A percentile compares a stretch with the other conserved stretches of the same genome.
phyloP scores from a whole-genome alignment of 352 stramenopile species.

The Globisporangium spiculum region DNA sequence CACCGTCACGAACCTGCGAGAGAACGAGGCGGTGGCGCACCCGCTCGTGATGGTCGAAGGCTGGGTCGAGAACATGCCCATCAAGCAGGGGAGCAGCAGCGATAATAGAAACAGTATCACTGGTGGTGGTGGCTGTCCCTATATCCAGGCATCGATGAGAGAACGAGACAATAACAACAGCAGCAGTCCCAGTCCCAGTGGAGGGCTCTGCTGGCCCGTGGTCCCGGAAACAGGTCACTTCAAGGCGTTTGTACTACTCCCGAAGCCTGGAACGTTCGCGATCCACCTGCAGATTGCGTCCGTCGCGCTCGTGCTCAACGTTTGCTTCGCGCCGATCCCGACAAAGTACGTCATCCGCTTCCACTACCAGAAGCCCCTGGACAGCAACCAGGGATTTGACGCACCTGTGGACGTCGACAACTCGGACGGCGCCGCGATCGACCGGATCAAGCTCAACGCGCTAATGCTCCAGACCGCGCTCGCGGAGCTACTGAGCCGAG shows the following conservation, averaged over 20 bases:
- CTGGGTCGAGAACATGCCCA: slow-evolving; percentile 19
- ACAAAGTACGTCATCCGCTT: slow-evolving; percentile 51
- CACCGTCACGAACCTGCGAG: slow-evolving; percentile 78
- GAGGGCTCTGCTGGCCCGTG: slow-evolving; percentile 45
- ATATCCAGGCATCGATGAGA: slow-evolving; percentile 11
- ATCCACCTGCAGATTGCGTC: slow-evolving; percentile 24
- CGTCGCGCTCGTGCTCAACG: slow-evolving; percentile 22
- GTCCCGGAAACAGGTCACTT: slow-evolving; percentile 36
- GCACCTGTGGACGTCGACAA: slow-evolving; percentile 48
- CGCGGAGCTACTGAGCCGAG: slow-evolving; percentile 47
- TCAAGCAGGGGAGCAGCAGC: slow-evolving; percentile 12
- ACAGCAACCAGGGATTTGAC: slow-evolving; percentile 54
- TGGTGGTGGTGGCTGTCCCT: slow-evolving; percentile 21
- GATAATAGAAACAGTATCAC: slow-evolving; percentile 31
- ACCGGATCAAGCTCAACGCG: slow-evolving; percentile 49
- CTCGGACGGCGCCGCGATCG: slow-evolving; percentile 47
- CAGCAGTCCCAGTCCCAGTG: background rate
- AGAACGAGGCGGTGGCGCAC: slow-evolving; percentile 67
- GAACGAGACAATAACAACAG: background rate
- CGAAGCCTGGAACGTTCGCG: slow-evolving; percentile 32
- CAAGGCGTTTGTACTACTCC: slow-evolving; percentile 65
- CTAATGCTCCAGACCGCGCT: slow-evolving; percentile 58
- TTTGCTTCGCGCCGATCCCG: slow-evolving; percentile 31
- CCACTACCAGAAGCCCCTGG: slow-evolving; percentile 61
- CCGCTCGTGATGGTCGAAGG: slow-evolving; percentile 56